These are phyloP conservation scores for Trichosanthes cucumerina DNA, from an alignment of 306 rosid genomes.

Conservation along the genomic window DNA sequence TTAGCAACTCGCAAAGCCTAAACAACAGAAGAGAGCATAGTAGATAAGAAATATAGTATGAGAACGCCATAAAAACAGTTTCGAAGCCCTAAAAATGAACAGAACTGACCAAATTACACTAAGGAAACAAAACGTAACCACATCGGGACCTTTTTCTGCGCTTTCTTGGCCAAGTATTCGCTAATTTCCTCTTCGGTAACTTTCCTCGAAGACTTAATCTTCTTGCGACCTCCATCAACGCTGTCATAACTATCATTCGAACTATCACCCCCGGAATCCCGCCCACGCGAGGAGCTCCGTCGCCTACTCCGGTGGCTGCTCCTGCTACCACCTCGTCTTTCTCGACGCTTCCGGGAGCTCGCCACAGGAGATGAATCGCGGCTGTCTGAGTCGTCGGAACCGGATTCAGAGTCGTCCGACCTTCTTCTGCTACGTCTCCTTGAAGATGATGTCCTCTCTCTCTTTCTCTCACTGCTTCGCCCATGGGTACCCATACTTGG, in stretches of 20 bases:
- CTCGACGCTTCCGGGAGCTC: constrained; percentile 24
- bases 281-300: constrained; percentile 22
- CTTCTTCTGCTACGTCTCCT: constrained; percentile 24
- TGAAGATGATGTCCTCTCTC: constrained; percentile 28
- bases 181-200: constrained; percentile 55
- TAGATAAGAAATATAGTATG: neutral
- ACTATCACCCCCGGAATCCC: constrained; percentile 27
- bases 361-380: constrained; percentile 25
- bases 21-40: neutral
- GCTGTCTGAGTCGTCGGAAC: constrained; percentile 27
- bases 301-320: constrained; percentile 28
- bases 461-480: constrained; percentile 23
- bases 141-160: constrained; percentile 59
- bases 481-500: constrained; percentile 19
- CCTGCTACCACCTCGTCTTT: constrained; percentile 15
- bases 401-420: constrained; percentile 34
- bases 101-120: neutral
- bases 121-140: neutral
- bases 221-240: constrained; percentile 30
- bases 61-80: neutral
- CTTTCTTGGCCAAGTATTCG: constrained; percentile 70
- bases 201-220: constrained; percentile 38
- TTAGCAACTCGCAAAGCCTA: constrained; percentile 65
- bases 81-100: neutral
- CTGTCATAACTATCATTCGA: constrained; percentile 29